phyloP scores from a whole-genome alignment of 768 basidiomycete genomes.

The Pulveroboletus sp. region DNA sequence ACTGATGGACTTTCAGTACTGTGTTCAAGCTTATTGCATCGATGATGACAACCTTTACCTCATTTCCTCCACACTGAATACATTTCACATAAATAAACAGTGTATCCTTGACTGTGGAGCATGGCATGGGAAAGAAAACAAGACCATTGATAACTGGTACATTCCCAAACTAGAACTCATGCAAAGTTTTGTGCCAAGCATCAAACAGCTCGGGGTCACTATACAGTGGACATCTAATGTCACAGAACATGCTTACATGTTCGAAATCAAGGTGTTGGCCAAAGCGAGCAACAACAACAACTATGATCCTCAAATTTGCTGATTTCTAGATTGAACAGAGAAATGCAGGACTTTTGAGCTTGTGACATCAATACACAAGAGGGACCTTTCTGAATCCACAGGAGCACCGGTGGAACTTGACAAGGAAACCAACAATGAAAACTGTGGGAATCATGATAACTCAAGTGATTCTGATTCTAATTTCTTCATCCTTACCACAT shows the following conservation, averaged over 20 bases:
- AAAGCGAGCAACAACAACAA: background rate
- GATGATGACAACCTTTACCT: background rate
- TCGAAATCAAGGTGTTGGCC: background rate
- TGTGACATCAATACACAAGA: no score
- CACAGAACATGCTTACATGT: background rate
- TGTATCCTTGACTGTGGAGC: background rate
- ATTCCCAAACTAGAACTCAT: conserved; percentile 34
- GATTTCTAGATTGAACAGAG: background rate
- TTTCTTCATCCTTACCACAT: no score
- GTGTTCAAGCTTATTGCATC: background rate
- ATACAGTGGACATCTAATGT: conserved; percentile 1
- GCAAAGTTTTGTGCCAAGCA: background rate
- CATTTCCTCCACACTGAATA: background rate
- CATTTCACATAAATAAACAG: background rate
- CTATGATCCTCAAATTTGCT: background rate
- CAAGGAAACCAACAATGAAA: no score
- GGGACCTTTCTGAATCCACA: no score
- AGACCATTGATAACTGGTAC: conserved; percentile 1
- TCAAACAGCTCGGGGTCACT: background rate
- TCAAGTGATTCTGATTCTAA: no score
- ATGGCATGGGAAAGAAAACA: background rate
- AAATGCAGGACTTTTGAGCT: background rate
- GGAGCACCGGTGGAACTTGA: no score
- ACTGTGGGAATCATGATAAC: no score
- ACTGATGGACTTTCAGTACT: background rate